Evolutionary conservation across 2,329 filamentous ascomycete genomes (phyloP), one percentile per base, ranked within the genome.

Genomic region (Endoconidiophora laricicola): DNA sequence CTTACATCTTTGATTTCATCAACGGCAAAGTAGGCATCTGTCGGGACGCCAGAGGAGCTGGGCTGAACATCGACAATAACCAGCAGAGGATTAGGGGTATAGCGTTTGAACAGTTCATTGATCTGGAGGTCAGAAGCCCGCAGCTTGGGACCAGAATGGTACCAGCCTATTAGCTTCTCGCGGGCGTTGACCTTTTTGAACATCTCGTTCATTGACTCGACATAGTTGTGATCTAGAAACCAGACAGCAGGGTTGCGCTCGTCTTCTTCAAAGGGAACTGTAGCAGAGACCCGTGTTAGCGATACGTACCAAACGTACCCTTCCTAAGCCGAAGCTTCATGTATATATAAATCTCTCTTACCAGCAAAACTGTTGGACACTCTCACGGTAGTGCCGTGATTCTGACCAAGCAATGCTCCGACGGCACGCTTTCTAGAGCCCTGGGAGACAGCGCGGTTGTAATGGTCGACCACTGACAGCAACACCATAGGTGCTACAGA

Each of bases 121-220:
- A 98, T 94, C 70, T 96, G 86, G 58, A 98, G 71, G 72, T 98
- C 91, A 43, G 91, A 95, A 50, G 88, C 90, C 63, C 91, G 81
- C 61, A 98, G 74, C 74, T 96, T 98, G 38, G 91, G 91, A 40
- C 91, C 91, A 18, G 91, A 94, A 69, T 98, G 91, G 68, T 98
- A 98, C 91, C 91, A 98, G 62, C 91, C 91, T 74, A 98, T 93
- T 65, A 98, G 76, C 79, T 96, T 96, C 72, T 98, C 91, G 56
- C 86, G 76, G 54, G 91, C 91, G 71, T 98, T 98, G 74, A 98
- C 88, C 71, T 96, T 96, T 74, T 98, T 98, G 77, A 98, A 98
- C 91, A 98, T 98, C 67, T 96, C 91, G 70, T 91, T 94, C 91
- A 98, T 98, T 59, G 83, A 86, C 69, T 98, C 91, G 66, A 98